Evolutionary conservation across 2,329 filamentous ascomycete species (phyloP), one percentile per base, ranked within the genome.

Genomic region (Botrytis sinoallii): DNA sequence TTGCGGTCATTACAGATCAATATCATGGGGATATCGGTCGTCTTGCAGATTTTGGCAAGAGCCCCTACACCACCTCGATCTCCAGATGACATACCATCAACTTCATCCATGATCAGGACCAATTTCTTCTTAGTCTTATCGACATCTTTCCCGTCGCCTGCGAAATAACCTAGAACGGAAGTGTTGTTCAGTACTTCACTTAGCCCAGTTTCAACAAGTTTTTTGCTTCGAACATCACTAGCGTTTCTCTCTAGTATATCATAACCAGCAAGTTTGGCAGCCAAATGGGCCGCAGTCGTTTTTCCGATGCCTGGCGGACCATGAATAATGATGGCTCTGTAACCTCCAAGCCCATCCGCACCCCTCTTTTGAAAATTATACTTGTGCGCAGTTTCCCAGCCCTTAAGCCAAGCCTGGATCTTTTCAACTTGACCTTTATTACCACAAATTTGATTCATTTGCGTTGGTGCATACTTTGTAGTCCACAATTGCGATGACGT

Each of bases 41-140:
- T 98, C 84, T 93, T 97, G 86, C 95, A 98, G 71, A 97, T 92
- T 74, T 96, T 94, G 73, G 96, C 95, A 73, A 99, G 86, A 44
- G 96, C 96, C 69, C 95, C 96, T 66, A 99, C 96, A 82, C 96
- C 96, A 77, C 96, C 96, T 75, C 96, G 91, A 81, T 99, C 96
- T 81, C 96, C 96, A 52, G 94, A 95, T 75, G 95, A 98, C 96
- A 99, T 98, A 70, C 96, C 96, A 79, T 99, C 96, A 7, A 99
- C 96, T 83, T 99, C 96, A 79, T 99, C 96, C 96, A 99, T 98
- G 83, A 99, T 94, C 67, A 99, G 85, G 9, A 98, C 93, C 48
- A 98, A 90, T 78, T 98, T 98, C 85, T 97, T 97, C 85, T 96
- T 98, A 25, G 87, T 86, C 7, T 85, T 84, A 63, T 98, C 92